A percentile compares a stretch with the other conserved stretches of the same genome.
Conservation (phyloP, 495 filamentous ascomycete genomes). For the Acidiella bohemica region DNA sequence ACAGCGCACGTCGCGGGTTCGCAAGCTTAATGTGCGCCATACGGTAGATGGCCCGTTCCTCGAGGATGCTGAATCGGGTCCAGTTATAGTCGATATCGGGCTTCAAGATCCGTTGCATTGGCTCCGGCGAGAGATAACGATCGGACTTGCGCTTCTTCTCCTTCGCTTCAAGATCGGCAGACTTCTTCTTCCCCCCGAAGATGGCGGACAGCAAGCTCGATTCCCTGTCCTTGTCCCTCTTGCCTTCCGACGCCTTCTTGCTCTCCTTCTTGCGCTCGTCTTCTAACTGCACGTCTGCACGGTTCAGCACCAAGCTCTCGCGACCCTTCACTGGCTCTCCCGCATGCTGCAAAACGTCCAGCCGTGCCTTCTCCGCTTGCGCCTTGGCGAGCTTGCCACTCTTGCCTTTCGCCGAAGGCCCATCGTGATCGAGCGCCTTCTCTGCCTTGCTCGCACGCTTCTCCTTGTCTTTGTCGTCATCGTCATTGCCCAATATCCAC, state of each 20-base stretch:
- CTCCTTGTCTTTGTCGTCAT: constrained; percentile 60
- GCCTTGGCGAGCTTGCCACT: constrained; percentile 42
- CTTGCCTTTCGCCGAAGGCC: constrained; percentile 23
- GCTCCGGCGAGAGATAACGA: constrained; percentile 68
- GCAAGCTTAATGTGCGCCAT: constrained; percentile 99
- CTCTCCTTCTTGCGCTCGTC: constrained; percentile 73
- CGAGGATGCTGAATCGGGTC: constrained; percentile 88
- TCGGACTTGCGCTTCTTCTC: constrained; percentile 56
- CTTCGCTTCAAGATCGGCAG: constrained; percentile 47
- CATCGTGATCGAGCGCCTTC: constrained; percentile 42
- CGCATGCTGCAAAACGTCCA: constrained; percentile 71
- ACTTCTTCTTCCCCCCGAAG: constrained; percentile 78
- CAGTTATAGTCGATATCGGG: constrained; percentile 90
- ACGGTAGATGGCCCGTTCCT: constrained; percentile 93
- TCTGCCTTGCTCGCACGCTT: constrained; percentile 38
- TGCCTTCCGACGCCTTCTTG: constrained; percentile 57
- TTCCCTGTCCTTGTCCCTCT: constrained; percentile 82
- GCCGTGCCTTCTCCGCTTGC: constrained; percentile 53
- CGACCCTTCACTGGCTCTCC: constrained; percentile 57
- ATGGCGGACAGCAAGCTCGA: constrained; percentile 72
- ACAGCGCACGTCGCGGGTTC: constrained; percentile 80
- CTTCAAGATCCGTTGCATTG: constrained; percentile 50
- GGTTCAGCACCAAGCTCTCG: constrained; percentile 69
- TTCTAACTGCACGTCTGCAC: constrained; percentile 58
- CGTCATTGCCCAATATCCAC: constrained; percentile 57